These are phyloP conservation scores for Corinectria fuckeliana DNA, from an alignment of 2,329 filamentous ascomycete genomes.

Conservation along the genomic window DNA sequence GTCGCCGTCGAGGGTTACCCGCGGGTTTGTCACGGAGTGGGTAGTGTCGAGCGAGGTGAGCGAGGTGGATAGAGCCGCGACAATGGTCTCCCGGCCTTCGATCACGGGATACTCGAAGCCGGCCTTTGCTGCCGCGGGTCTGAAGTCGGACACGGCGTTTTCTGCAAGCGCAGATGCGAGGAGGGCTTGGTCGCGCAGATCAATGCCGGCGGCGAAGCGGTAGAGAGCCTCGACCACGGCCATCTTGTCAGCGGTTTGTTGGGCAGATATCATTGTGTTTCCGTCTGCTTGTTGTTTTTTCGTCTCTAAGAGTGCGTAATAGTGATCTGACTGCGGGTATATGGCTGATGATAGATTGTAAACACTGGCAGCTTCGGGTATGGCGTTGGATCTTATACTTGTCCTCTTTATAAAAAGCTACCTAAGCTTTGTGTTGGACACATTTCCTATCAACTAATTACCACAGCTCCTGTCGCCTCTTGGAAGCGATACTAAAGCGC, in stretches of 20 bases:
- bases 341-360: too few species aligned
- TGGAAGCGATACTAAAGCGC: too few species aligned
- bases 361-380: too few species aligned
- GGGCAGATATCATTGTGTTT: not conserved
- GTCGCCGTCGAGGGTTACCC: not conserved
- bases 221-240: not conserved
- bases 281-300: not conserved
- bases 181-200: not conserved
- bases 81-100: not conserved
- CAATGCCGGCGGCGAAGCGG: not conserved
- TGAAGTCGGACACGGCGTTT: not conserved
- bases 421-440: too few species aligned
- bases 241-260: not conserved
- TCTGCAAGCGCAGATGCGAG: not conserved
- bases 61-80: too few species aligned
- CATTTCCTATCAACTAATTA: too few species aligned
- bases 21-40: not conserved
- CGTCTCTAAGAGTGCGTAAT: too few species aligned
- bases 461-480: too few species aligned
- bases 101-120: not conserved
- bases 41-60: not conserved
- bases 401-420: too few species aligned
- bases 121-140: not conserved
- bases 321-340: too few species aligned
- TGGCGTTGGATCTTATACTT: too few species aligned